phyloP scores from a whole-genome alignment of 306 rosid genomes.

The Arachis hypogaea region DNA sequence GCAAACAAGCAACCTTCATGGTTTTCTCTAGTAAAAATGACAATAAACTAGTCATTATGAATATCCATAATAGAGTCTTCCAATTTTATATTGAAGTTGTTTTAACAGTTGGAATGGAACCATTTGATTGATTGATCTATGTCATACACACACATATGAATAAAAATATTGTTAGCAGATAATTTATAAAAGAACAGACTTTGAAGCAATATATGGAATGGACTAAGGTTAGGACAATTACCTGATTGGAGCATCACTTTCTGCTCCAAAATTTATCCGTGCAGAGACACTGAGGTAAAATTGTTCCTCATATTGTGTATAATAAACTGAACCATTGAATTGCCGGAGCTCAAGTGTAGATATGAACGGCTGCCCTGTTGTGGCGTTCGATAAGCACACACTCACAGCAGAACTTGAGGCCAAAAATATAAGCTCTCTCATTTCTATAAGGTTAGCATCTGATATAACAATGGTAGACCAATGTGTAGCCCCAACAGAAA shows the following conservation, averaged over 20 bases:
- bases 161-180: background rate
- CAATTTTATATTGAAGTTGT: background rate
- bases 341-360: conserved; percentile 96
- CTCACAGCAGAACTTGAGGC: conserved; percentile 73
- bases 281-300: conserved; percentile 95
- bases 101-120: background rate
- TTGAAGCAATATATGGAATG: conserved; percentile 26
- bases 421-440: conserved; percentile 82
- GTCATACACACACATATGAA: background rate
- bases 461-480: conserved; percentile 93
- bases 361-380: conserved; percentile 93
- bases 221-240: conserved; percentile 12
- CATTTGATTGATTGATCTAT: conserved; percentile 13
- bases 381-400: conserved; percentile 93
- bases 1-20: background rate
- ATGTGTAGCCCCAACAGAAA: conserved; percentile 90
- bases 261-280: conserved; percentile 96
- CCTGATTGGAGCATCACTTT: conserved; percentile 80
- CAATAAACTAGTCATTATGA: background rate
- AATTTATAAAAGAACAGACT: conserved; percentile 8
- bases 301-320: conserved; percentile 61
- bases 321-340: conserved; percentile 87
- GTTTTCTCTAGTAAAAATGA: background rate
- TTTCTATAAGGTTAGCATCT: conserved; percentile 68
- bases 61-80: background rate